Evolutionary conservation across 2,329 filamentous ascomycete species (phyloP).

Genomic region (Intubia oerlemansii): DNA sequence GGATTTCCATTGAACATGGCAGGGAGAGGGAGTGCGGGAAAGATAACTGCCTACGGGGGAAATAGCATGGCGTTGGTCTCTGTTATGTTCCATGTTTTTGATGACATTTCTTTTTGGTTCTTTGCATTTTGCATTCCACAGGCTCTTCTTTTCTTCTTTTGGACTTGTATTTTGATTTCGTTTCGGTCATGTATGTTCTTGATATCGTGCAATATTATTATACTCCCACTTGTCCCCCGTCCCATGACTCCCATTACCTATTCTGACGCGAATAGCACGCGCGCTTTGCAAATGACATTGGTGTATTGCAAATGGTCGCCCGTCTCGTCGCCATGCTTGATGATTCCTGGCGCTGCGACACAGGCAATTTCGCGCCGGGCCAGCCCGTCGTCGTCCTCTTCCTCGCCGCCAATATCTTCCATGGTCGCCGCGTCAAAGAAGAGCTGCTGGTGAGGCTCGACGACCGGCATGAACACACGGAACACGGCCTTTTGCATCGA

Average conservation of each 20-base stretch:
- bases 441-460: slow-evolving; percentile 28
- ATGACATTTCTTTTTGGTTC: not conserved
- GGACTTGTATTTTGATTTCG: too few species aligned
- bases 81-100: not conserved
- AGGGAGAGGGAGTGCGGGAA: slow-evolving; percentile 6
- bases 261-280: slow-evolving; percentile 35
- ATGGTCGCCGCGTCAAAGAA: slow-evolving; percentile 37
- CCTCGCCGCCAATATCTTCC: slow-evolving; percentile 42
- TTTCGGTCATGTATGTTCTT: too few species aligned
- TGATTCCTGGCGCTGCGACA: slow-evolving; percentile 40
- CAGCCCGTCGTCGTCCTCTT: slow-evolving; percentile 14
- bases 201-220: too few species aligned
- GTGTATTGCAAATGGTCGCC: slow-evolving; percentile 37
- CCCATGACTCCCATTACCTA: too few species aligned
- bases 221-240: too few species aligned
- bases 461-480: slow-evolving; percentile 30
- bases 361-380: slow-evolving; percentile 32
- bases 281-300: slow-evolving; percentile 45
- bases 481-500: slow-evolving; percentile 37
- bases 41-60: not conserved
- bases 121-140: slow-evolving; percentile 1
- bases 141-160: too few species aligned
- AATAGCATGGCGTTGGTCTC: not conserved
- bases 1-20: slow-evolving; percentile 64
- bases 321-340: slow-evolving; percentile 43